phyloP scores from a whole-genome alignment of 2,329 filamentous ascomycete species.

The Cytospora schulzeri region DNA sequence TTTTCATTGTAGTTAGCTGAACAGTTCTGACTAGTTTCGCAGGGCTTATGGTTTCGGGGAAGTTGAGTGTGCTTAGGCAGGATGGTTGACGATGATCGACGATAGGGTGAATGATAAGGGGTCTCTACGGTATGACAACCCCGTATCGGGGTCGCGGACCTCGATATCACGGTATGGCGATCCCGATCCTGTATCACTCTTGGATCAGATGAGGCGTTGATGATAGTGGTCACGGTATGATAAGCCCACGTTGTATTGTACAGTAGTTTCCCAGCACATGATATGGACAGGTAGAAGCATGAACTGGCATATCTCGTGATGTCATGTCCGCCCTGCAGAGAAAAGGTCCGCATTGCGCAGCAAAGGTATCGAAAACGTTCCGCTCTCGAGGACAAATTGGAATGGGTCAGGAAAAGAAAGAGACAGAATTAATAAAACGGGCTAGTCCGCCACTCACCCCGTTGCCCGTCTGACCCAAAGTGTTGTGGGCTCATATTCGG shows the following conservation, averaged over 20 bases:
- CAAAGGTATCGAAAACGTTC: slow-evolving; percentile 9
- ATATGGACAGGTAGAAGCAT: slow-evolving; percentile 15
- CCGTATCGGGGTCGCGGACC: not conserved
- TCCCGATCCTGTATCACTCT: slow-evolving; percentile 21
- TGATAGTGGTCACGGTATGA: not conserved
- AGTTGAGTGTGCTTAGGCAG: not conserved
- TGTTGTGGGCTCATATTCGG: slow-evolving; percentile 64
- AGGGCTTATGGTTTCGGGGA: not conserved
- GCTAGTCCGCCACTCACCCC: slow-evolving; percentile 35
- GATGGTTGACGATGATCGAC: not conserved
- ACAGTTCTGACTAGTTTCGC: not conserved
- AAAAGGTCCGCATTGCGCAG: slow-evolving; percentile 1
- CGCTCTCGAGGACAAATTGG: not conserved
- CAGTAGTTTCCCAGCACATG: slow-evolving; percentile 13
- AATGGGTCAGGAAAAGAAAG: not conserved
- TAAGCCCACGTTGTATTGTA: slow-evolving; percentile 9
- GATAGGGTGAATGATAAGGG: not conserved
- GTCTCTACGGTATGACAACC: not conserved
- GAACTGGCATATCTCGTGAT: not conserved
- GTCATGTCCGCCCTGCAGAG: slow-evolving; percentile 10
- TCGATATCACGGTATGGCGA: slow-evolving; percentile 21
- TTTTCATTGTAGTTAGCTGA: not conserved
- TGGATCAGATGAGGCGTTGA: not conserved
- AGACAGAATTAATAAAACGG: not conserved
- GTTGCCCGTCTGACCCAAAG: slow-evolving; percentile 82